These are phyloP conservation scores for Lactarius sp. DNA, from an alignment of 768 basidiomycete species.

Conservation along the genomic window DNA sequence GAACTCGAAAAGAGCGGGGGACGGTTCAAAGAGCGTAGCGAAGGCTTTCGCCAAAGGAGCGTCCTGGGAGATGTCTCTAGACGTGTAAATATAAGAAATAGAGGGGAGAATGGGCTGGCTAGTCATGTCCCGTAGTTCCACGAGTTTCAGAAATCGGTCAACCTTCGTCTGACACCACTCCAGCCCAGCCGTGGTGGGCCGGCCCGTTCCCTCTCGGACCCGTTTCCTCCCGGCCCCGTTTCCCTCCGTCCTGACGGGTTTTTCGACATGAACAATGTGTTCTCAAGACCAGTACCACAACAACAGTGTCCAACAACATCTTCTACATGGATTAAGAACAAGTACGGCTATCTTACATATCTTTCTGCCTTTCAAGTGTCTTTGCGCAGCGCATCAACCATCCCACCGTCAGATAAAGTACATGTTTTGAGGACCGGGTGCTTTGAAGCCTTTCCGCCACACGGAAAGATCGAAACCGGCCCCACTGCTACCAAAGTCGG, in stretches of 20 bases:
- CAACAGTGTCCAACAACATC: not conserved
- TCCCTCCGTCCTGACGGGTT: not conserved
- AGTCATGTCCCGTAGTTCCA: constrained; percentile 7
- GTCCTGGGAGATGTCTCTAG: constrained; percentile 14
- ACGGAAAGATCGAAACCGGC: constrained; percentile 5
- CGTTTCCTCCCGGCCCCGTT: not conserved
- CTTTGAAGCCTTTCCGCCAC: constrained; percentile 17
- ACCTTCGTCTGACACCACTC: not conserved
- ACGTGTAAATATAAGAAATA: constrained; percentile 15
- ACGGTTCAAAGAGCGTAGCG: constrained; percentile 35
- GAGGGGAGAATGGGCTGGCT: constrained; percentile 10
- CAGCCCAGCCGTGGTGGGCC: too few relatives aligned
- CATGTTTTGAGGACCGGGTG: constrained; percentile 19
- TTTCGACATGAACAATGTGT: not conserved
- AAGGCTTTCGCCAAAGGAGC: constrained; percentile 36
- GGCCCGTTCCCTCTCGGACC: not conserved
- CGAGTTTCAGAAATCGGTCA: not conserved
- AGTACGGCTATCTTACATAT: not conserved
- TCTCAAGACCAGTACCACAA: not conserved
- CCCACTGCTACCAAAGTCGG: constrained; percentile 12
- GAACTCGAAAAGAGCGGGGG: constrained; percentile 62
- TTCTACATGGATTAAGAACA: not conserved
- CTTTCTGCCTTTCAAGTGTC: not conserved
- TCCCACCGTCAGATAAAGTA: constrained; percentile 19
- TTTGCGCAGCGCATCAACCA: not conserved